Conservation (phyloP, 495 filamentous ascomycete species). For the Saxophila tyrrhenica region DNA sequence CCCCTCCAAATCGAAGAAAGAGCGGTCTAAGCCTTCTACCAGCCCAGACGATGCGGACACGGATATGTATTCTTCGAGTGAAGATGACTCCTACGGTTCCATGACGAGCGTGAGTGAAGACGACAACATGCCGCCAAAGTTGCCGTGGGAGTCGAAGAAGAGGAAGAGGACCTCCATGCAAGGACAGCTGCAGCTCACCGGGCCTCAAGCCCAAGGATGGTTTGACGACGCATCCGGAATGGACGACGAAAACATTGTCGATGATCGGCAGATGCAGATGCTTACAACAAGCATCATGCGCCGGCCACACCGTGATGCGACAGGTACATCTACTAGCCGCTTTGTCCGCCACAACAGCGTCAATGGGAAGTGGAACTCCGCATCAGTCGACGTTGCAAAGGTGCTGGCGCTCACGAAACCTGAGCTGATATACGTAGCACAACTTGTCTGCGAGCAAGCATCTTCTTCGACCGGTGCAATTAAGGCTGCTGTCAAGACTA, state of each 20-base stretch:
- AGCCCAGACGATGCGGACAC: not conserved
- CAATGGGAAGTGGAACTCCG: no score
- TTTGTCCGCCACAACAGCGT: no score
- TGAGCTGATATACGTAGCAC: slow-evolving; percentile 36
- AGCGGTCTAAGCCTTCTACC: not conserved
- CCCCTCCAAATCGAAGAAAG: not conserved
- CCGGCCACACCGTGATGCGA: no score
- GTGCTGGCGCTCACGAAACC: slow-evolving; percentile 4
- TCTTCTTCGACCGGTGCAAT: not conserved
- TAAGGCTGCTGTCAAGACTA: not conserved
- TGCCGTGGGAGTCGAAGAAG: slow-evolving; percentile 14
- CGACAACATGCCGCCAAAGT: slow-evolving; percentile 4
- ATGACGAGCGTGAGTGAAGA: slow-evolving; percentile 8
- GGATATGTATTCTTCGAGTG: slow-evolving; percentile 7
- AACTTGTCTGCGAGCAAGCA: slow-evolving; percentile 38
- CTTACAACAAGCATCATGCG: no score
- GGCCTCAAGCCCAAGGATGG: not conserved
- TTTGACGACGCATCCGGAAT: not conserved
- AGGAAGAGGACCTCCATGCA: slow-evolving; percentile 2
- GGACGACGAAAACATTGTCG: not conserved
- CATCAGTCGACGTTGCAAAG: not conserved
- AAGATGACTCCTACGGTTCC: slow-evolving; percentile 11
- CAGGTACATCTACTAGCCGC: no score
- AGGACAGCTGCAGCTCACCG: not conserved
- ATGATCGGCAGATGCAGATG: not conserved